Evolutionary conservation across 805 yeast species (phyloP), one percentile per base, ranked within the genome.

Genomic region (Yarrowia yakushimensis): DNA sequence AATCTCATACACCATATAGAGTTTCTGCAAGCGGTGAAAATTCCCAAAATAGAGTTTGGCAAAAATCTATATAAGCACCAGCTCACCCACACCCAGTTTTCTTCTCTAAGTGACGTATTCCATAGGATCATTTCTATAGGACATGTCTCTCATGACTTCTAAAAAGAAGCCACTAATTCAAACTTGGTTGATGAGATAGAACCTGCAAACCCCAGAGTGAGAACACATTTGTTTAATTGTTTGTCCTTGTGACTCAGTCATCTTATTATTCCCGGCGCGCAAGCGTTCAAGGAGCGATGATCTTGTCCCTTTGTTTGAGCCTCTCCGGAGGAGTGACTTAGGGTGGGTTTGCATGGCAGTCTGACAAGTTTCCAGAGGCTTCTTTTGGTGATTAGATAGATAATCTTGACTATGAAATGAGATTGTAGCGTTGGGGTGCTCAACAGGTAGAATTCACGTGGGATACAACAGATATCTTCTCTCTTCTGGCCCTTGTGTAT

Each of bases 271-370:
- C 65, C 66, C 43, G 64, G 64, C 62, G 33, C 57, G 64, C 36
- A 61, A 42, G 59, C 57, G 48, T 65, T 69, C 70, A 73, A 85
- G 84, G 96, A 90, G 97, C 98, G 97, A 93, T 92, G 98, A 93
- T 93, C 97, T 93, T 90, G 85, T 86, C 96, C 97, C 96, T 79
- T 78, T 80, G 76, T 77, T 80, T 84, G 87, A 78, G 85, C 94
- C 87, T 85, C 82, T 83, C 85, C 88, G 92, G 92, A 82, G 84
- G 92, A 86, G 86, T 82, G 80, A 75, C 79, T 70, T 71, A 74
- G 94, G 97, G 97, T 89, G 97, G 97, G 97, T 82, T 83, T 85
- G 85, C 87, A 91, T 84, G 98, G 98, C 96, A 87, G 97, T 93
- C 99, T 93, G 99, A 93, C 97, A 93, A 91, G 98, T 52, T 25